Conservation (phyloP, 352 stramenopile species). For the Globisporangium solare region DNA sequence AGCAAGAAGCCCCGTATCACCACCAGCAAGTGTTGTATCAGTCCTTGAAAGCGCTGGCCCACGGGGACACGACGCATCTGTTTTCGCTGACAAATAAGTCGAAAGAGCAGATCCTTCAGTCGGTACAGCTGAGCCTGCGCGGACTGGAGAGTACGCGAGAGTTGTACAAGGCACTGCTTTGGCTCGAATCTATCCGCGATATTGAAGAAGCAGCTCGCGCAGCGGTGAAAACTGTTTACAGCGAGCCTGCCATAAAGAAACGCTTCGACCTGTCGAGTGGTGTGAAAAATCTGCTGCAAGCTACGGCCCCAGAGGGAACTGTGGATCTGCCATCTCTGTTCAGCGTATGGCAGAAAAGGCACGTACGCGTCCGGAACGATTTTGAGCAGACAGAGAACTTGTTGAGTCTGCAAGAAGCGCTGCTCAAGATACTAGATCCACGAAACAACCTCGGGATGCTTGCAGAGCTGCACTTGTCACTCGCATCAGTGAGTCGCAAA, state of each 20-base stretch:
- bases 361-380: conserved; percentile 36
- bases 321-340: conserved; percentile 23
- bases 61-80: conserved; percentile 44
- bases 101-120: conserved; percentile 50
- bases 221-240: conserved; percentile 11
- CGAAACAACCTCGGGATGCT: conserved; percentile 21
- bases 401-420: conserved; percentile 53
- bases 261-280: background rate
- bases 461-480: conserved; percentile 48
- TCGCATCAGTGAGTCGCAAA: conserved; percentile 56
- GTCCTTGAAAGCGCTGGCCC: conserved; percentile 48
- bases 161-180: conserved; percentile 43
- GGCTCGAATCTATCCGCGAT: conserved; percentile 55
- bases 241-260: background rate
- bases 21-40: conserved; percentile 58
- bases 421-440: conserved; percentile 36
- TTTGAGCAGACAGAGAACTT: conserved; percentile 61
- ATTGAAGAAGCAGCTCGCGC: conserved; percentile 42
- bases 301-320: background rate
- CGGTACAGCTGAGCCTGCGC: conserved; percentile 50
- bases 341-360: conserved; percentile 36
- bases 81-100: conserved; percentile 24
- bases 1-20: conserved; percentile 20
- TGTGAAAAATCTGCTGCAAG: background rate
- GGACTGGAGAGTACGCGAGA: conserved; percentile 70